These are phyloP conservation scores for Hypocrella siamensis DNA, from an alignment of 2,329 filamentous ascomycete genomes.

Conservation along the genomic window DNA sequence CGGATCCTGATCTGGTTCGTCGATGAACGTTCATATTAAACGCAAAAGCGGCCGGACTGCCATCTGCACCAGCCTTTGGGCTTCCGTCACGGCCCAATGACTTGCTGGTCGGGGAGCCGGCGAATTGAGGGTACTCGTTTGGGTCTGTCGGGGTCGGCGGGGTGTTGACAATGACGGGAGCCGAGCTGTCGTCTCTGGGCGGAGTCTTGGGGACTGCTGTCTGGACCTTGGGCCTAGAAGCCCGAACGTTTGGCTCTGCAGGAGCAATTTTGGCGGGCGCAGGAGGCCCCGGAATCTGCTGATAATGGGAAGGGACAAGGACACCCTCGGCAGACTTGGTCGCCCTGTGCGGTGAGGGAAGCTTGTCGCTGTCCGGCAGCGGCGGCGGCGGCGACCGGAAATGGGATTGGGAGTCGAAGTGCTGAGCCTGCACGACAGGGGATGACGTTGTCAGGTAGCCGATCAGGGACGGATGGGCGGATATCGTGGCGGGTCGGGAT, in stretches of 20 bases:
- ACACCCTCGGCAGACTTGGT: too few relatives aligned
- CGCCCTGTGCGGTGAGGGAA: constrained; percentile 1
- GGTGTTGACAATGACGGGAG: constrained; percentile 47
- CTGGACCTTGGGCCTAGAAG: constrained; percentile 13
- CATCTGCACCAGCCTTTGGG: constrained; percentile 24
- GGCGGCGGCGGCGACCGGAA: constrained; percentile 25
- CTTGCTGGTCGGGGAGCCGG: constrained; percentile 13
- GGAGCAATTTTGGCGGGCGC: constrained; percentile 14
- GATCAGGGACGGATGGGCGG: constrained; percentile 47
- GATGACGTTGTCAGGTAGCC: constrained; percentile 56
- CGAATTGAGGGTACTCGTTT: constrained; percentile 7
- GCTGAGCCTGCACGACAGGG: constrained; percentile 44
- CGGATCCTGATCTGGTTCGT: constrained; percentile 36
- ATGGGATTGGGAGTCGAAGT: constrained; percentile 17
- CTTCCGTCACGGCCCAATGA: constrained; percentile 12
- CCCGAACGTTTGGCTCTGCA: constrained; percentile 12
- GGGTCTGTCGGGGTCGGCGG: constrained; percentile 47
- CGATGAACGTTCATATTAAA: constrained; percentile 60
- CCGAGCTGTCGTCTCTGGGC: constrained; percentile 24
- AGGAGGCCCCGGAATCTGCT: constrained; percentile 12
- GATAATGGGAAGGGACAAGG: neutral
- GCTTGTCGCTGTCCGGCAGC: constrained; percentile 48
- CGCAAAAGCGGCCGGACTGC: constrained; percentile 48
- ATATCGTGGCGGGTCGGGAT: constrained; percentile 16
- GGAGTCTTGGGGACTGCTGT: constrained; percentile 29